Evolutionary conservation across 2,329 filamentous ascomycete genomes (phyloP).

Genomic region (Colletotrichum paranaense): DNA sequence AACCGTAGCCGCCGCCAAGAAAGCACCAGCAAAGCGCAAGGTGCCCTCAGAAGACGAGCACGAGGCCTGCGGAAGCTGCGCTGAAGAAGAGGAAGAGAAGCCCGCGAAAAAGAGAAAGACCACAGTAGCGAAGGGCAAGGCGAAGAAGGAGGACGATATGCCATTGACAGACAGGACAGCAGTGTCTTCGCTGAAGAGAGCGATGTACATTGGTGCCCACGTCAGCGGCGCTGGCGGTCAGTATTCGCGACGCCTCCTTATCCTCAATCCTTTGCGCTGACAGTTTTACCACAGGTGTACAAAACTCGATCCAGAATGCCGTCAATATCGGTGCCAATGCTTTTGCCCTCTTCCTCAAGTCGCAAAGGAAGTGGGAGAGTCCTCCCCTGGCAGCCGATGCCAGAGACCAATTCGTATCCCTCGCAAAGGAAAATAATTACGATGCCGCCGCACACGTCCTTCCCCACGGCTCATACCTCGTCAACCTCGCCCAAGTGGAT

Average conservation of each 20-base stretch:
- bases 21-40: slow-evolving; percentile 45
- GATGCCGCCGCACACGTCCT: slow-evolving; percentile 79
- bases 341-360: slow-evolving; percentile 95
- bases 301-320: slow-evolving; percentile 86
- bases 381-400: slow-evolving; percentile 79
- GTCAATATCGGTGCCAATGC: slow-evolving; percentile 88
- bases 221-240: slow-evolving; percentile 88
- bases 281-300: slow-evolving; percentile 71
- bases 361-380: slow-evolving; percentile 93
- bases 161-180: slow-evolving; percentile 77
- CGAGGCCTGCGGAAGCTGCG: slow-evolving; percentile 39
- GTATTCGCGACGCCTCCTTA: slow-evolving; percentile 35
- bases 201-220: slow-evolving; percentile 90
- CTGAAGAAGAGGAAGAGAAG: slow-evolving; percentile 40
- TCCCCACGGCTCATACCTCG: slow-evolving; percentile 94
- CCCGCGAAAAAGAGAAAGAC: slow-evolving; percentile 57
- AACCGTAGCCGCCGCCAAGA: slow-evolving; percentile 28
- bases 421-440: slow-evolving; percentile 77
- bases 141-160: slow-evolving; percentile 58
- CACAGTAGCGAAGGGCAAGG: slow-evolving; percentile 41
- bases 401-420: slow-evolving; percentile 74
- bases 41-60: slow-evolving; percentile 41
- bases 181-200: slow-evolving; percentile 69
- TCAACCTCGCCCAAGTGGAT: slow-evolving; percentile 92
- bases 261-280: slow-evolving; percentile 2